phyloP scores from a whole-genome alignment of 1,284 basidiomycete species.

The Cryptococcus hybrid region DNA sequence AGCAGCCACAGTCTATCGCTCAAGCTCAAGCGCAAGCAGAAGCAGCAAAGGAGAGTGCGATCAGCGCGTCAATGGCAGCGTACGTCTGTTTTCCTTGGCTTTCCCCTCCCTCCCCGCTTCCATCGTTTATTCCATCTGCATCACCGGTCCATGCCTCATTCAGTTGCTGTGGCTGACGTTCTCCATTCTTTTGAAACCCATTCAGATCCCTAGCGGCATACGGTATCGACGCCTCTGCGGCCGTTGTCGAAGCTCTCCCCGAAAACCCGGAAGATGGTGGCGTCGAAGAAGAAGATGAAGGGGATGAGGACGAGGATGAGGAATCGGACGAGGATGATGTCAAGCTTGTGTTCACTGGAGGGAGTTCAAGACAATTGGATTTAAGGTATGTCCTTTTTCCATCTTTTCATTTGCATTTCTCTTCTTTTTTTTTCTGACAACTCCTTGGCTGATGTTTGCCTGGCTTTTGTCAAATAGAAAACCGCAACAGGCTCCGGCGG shows the following conservation, averaged over 20 bases:
- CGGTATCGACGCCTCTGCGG: slow-evolving; percentile 35
- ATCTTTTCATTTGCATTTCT: not conserved
- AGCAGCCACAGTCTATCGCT: too few relatives aligned
- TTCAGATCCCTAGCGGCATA: slow-evolving; percentile 42
- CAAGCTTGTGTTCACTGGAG: slow-evolving; percentile 46
- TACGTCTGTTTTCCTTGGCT: slow-evolving; percentile 2
- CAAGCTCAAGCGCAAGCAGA: not conserved
- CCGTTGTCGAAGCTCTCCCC: slow-evolving; percentile 16
- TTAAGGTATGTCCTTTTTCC: slow-evolving; percentile 29
- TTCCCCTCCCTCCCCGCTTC: too few relatives aligned
- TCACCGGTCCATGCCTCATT: too few relatives aligned
- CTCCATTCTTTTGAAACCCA: not conserved
- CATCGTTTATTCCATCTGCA: too few relatives aligned
- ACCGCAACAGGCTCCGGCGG: slow-evolving; percentile 36
- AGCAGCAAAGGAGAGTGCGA: slow-evolving; percentile 1
- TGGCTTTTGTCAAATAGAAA: slow-evolving; percentile 24
- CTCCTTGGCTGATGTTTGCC: not conserved
- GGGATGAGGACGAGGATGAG: slow-evolving; percentile 41
- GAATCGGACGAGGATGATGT: slow-evolving; percentile 50
- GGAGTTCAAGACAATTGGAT: slow-evolving; percentile 32
- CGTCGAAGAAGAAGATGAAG: slow-evolving; percentile 40
- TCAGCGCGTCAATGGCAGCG: slow-evolving; percentile 25
- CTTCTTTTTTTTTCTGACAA: not conserved
- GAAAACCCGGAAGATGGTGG: slow-evolving; percentile 42
- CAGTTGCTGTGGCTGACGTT: not conserved